Evolutionary conservation across 1,284 basidiomycete genomes (phyloP).

Genomic region (Heliocybe sulcata): DNA sequence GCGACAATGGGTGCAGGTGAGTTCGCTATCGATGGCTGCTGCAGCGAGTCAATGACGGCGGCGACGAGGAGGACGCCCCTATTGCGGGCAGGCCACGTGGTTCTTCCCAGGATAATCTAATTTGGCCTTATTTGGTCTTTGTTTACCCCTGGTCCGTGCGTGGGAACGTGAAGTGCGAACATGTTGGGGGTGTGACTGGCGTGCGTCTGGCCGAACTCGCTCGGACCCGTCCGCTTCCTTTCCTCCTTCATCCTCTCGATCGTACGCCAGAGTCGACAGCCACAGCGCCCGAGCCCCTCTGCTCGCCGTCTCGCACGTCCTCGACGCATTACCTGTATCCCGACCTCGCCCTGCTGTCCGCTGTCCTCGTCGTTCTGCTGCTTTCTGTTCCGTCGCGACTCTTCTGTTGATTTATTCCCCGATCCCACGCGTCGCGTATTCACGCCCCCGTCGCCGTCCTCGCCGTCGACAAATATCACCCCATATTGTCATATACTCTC

Average conservation of each 20-base stretch:
- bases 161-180: slow-evolving; percentile 25
- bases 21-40: background rate
- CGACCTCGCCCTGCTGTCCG: slow-evolving; percentile 7
- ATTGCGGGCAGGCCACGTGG: slow-evolving; percentile 3
- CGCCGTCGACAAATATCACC: background rate
- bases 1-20: background rate
- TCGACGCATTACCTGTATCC: background rate
- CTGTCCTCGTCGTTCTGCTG: slow-evolving; percentile 8
- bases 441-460: slow-evolving; percentile 17
- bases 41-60: background rate
- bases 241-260: slow-evolving; percentile 15
- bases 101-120: background rate
- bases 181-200: slow-evolving; percentile 28
- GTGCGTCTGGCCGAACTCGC: slow-evolving; percentile 20
- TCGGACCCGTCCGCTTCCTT: slow-evolving; percentile 35
- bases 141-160: slow-evolving; percentile 27
- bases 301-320: slow-evolving; percentile 5
- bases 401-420: slow-evolving; percentile 20
- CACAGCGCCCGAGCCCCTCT: slow-evolving; percentile 10
- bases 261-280: slow-evolving; percentile 16
- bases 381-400: slow-evolving; percentile 11
- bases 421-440: slow-evolving; percentile 29
- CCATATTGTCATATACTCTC: slow-evolving; percentile 5
- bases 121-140: slow-evolving; percentile 5
- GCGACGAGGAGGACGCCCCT: background rate